Base-by-base conservation (phyloP, 495 filamentous ascomycete species). In the Aspergillus haitiensis region DNA sequence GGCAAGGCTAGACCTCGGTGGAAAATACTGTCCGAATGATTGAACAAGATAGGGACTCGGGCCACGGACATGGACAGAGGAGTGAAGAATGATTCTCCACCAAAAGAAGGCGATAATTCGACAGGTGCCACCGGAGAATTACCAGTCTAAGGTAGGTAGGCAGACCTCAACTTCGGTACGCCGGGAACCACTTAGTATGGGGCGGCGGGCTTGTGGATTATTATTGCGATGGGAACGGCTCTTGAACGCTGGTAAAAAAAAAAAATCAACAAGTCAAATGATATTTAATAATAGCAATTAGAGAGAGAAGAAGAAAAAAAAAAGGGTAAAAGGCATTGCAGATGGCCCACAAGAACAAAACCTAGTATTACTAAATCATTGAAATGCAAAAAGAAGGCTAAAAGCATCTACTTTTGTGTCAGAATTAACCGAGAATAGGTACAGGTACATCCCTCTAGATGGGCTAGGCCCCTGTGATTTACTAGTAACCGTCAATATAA, bases 121-220 rank as follows among this genome's bases (percentile, higher is more conserved):
- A 52, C 65, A 61, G 65, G 72, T 62, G 55, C 72, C 72, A 57
- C 72, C 72, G 72, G 72, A 72, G 61, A 75, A 70, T 75, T 75
- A 27, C 72, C 67, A 48, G 54, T 69, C 64, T 53, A 36, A 66
- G 63, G 15, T 48, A 33, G 37, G 44, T 40, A 39, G 37, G 44
- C 39, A 39, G 39, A 42, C 44, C 27, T 40, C 52, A 40, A 54
- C 5, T 47, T 47, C n/a, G 44, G 44, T 16, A 47, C 44, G 44
- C 44, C 44, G 13, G 44, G 44, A 9, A 47, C n/a, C 44, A 21
- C 16, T 6, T 15, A 18, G 44, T 18, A 27, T 9, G 16, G 27
- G 44, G 16, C n/a, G 44, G 15, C 27, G 55, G 18, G 12, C 21
- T 51, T 58, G 56, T 52, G 56, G 47, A 31, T 47, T n/a, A 47